Evolutionary conservation across 306 rosid genomes (phyloP), one percentile per base, ranked within the genome.

Genomic region (Inga oerstediana): DNA sequence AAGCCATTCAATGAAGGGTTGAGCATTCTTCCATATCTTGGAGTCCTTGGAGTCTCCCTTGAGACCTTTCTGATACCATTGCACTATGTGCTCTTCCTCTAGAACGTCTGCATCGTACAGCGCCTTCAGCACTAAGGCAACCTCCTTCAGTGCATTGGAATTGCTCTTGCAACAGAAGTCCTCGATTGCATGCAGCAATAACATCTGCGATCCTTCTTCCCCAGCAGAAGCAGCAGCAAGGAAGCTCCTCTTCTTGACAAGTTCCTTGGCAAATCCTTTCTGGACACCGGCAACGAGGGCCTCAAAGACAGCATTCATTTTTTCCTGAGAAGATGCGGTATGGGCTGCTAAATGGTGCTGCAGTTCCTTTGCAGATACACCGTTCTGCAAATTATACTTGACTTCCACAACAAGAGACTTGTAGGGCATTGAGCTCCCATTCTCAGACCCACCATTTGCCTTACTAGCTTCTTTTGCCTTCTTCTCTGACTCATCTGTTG

Each of bases 1-100:
- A 48, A 91, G 92, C 94, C 94, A 91, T 0, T 83, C 86, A 13
- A 91, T 76, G 84, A 91, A 88, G 24, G 92, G 94, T 62, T 80
- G 51, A 20, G 76, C 84, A 66, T 88, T 91, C 88, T 91, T 89
- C 94, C 94, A 89, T 37, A 91, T 77, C 87, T 72, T 79, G 1
- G 92, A 84, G 79, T 74, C 76, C 87, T 88, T 89, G 65, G 76
- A 59, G 32, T 76, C 86, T 3, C 91, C 90, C 19, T 83, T 88
- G 74, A 84, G 76, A 14, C 94, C 94, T 45, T 74, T 72, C 11
- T 76, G 76, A 83, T 91, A 88, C 94, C 94, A 91, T 80, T 81
- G 82, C 43, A 88, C 65, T 56, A 88, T 89, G 80, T 44, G 72
- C 72, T 88, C 94, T 83, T 91, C 94, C 81, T 86, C 91, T 81